Conservation (phyloP, 2,329 filamentous ascomycete genomes). For the Pestalotiopsis sp. region DNA sequence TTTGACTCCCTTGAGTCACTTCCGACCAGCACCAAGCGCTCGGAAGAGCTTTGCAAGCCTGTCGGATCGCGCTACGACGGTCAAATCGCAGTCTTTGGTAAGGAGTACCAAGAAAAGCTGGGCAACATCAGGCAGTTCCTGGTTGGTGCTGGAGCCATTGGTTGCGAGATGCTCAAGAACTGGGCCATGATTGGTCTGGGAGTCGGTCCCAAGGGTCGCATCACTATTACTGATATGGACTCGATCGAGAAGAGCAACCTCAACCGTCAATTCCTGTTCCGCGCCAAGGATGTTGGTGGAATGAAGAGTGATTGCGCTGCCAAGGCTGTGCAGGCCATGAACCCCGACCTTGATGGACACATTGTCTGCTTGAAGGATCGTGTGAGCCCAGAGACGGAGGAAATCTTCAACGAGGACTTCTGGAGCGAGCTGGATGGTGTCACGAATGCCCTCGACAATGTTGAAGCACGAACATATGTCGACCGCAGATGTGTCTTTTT, state of each 20-base stretch:
- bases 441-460: slow-evolving; percentile 96
- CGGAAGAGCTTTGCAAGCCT: slow-evolving; percentile 87
- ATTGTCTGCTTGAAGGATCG: slow-evolving; percentile 86
- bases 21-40: slow-evolving; percentile 73
- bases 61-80: slow-evolving; percentile 88
- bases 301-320: slow-evolving; percentile 97
- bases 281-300: slow-evolving; percentile 88
- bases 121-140: slow-evolving; percentile 90
- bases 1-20: slow-evolving; percentile 98
- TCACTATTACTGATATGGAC: slow-evolving; percentile 96
- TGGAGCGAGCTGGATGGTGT: slow-evolving; percentile 88
- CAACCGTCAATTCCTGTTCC: slow-evolving; percentile 96
- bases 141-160: slow-evolving; percentile 94
- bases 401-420: slow-evolving; percentile 92
- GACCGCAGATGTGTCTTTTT: slow-evolving; percentile 97
- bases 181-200: slow-evolving; percentile 99
- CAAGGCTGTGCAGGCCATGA: slow-evolving; percentile 90
- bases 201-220: slow-evolving; percentile 84
- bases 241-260: slow-evolving; percentile 99
- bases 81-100: slow-evolving; percentile 94
- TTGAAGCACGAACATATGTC: slow-evolving; percentile 95
- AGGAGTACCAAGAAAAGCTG: slow-evolving; percentile 91
- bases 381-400: slow-evolving; percentile 88
- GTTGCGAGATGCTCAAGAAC: slow-evolving; percentile 99
- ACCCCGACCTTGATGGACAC: slow-evolving; percentile 85